Conservation (phyloP, 2,329 filamentous ascomycete genomes). For the Pezicula radicicola region DNA sequence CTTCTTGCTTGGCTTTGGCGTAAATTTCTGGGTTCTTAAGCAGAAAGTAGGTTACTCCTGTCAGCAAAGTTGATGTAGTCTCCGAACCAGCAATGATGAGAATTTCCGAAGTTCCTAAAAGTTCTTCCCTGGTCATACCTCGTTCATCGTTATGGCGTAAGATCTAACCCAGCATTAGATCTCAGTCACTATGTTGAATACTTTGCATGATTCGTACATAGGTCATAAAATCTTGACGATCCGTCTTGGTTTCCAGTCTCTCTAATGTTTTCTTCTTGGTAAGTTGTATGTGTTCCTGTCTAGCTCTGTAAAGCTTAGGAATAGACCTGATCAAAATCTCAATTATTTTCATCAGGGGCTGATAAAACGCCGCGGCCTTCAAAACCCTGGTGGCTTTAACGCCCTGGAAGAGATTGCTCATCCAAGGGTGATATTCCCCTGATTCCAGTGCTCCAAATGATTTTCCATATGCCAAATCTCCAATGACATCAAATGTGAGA, state of each 20-base stretch:
- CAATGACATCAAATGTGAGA: constrained; percentile 39
- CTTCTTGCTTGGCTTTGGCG: constrained; percentile 25
- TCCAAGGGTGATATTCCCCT: not conserved
- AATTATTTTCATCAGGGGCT: no score
- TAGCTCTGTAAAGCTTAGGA: no score
- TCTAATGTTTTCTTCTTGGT: no score
- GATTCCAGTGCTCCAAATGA: constrained; percentile 34
- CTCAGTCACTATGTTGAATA: not conserved
- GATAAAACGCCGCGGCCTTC: no score
- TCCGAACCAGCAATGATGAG: constrained; percentile 24
- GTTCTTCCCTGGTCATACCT: not conserved
- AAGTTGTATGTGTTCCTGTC: no score
- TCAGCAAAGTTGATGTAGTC: constrained; percentile 27
- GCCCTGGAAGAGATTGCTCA: no score
- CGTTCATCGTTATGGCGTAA: not conserved
- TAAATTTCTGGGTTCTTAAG: constrained; percentile 3
- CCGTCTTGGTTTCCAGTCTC: no score
- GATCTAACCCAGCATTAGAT: not conserved
- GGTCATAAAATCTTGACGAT: not conserved
- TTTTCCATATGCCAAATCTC: constrained; percentile 44
- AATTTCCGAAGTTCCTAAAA: not conserved
- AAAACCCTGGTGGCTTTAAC: no score
- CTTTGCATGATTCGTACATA: not conserved
- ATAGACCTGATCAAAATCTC: no score
- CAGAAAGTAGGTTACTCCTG: constrained; percentile 13